phyloP scores from a whole-genome alignment of 768 basidiomycete genomes.

The Suillus occidentalis region DNA sequence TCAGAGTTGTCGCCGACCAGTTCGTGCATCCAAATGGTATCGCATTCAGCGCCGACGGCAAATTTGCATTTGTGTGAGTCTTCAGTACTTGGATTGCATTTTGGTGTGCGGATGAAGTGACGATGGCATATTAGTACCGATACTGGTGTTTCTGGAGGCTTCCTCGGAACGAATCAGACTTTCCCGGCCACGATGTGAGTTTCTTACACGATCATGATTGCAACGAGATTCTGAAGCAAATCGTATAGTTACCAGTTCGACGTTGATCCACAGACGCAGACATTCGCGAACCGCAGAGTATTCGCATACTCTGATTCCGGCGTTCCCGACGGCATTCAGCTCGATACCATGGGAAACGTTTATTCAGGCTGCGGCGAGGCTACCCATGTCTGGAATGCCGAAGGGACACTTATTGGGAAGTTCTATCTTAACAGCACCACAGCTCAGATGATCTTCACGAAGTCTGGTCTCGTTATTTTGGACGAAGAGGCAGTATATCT shows the following conservation, averaged over 20 bases:
- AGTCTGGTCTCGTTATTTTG: constrained; percentile 39
- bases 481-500: constrained; percentile 41
- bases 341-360: constrained; percentile 64
- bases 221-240: background rate
- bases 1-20: constrained; percentile 76
- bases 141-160: constrained; percentile 38
- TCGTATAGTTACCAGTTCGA: constrained; percentile 62
- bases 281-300: constrained; percentile 60
- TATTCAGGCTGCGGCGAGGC: constrained; percentile 73
- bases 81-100: constrained; percentile 6
- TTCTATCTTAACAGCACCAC: constrained; percentile 47
- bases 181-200: constrained; percentile 67
- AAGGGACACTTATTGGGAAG: constrained; percentile 62
- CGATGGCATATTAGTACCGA: constrained; percentile 28
- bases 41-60: constrained; percentile 67
- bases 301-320: constrained; percentile 70
- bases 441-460: constrained; percentile 44
- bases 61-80: constrained; percentile 60
- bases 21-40: constrained; percentile 75
- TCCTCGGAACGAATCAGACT: constrained; percentile 52
- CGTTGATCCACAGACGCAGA: constrained; percentile 53
- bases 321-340: constrained; percentile 64
- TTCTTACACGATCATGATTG: background rate
- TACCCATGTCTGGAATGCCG: constrained; percentile 56
- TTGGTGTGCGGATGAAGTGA: constrained; percentile 11